These are phyloP conservation scores for Ophiocordyceps sinensis DNA, from an alignment of 2,329 filamentous ascomycete species.

Conservation along the genomic window DNA sequence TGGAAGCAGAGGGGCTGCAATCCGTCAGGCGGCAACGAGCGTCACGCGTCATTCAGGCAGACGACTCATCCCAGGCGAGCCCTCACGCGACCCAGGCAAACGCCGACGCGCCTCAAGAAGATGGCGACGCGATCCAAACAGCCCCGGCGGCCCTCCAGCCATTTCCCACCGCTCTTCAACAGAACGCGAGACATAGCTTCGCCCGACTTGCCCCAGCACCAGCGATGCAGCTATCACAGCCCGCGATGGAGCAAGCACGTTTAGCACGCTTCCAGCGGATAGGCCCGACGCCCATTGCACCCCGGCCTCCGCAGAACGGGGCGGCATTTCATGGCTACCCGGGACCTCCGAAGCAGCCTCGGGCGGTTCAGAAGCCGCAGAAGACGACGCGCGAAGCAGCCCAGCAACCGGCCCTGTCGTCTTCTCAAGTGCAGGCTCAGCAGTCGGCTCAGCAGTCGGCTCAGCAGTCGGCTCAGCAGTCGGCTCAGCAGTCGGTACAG, in stretches of 20 bases:
- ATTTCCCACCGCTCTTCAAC: no score
- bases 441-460: neutral
- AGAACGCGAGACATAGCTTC: no score
- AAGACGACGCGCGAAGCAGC: neutral
- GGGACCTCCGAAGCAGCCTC: constrained; percentile 11
- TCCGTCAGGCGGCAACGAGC: constrained; percentile 7
- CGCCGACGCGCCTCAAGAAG: no score
- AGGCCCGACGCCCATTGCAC: constrained; percentile 8
- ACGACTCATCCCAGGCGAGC: no score
- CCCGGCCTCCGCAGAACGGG: neutral
- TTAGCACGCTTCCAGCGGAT: constrained; percentile 14
- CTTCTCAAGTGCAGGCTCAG: neutral
- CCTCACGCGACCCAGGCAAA: no score
- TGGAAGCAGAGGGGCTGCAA: constrained; percentile 11
- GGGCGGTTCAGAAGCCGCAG: constrained; percentile 1
- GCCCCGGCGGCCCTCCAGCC: no score
- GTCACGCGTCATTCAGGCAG: neutral
- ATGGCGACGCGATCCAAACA: no score
- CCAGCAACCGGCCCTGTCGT: neutral
- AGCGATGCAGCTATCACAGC: neutral
- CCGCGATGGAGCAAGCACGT: constrained; percentile 14
- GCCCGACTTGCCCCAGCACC: no score
- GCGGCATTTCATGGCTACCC: constrained; percentile 13
- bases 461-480: neutral
- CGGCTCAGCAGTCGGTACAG: no score